Conservation (phyloP, 768 basidiomycete species). For the Inosperma sp. region DNA sequence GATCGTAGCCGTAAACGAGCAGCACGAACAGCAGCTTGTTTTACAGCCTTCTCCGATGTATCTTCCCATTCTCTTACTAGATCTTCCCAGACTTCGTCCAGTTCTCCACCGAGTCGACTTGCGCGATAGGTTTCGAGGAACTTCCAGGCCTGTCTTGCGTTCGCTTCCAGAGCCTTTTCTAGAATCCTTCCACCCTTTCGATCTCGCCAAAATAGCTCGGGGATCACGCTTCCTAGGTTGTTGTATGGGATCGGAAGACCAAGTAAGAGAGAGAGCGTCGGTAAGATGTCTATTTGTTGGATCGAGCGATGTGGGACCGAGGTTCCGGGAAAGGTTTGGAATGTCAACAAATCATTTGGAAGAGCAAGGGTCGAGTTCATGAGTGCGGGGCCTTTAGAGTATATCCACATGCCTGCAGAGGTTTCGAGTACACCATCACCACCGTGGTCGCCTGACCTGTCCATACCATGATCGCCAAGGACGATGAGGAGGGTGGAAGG, state of each 20-base stretch:
- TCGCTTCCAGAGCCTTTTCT: slow-evolving; percentile 59
- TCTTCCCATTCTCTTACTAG: slow-evolving; percentile 16
- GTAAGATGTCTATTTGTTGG: slow-evolving; percentile 92
- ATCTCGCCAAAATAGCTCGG: slow-evolving; percentile 78
- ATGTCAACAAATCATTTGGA: slow-evolving; percentile 50
- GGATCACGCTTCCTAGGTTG: slow-evolving; percentile 87
- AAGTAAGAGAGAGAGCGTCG: slow-evolving; percentile 81
- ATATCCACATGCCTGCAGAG: slow-evolving; percentile 85
- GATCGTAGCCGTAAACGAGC: slow-evolving; percentile 26
- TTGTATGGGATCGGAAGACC: slow-evolving; percentile 95
- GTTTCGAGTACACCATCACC: slow-evolving; percentile 87
- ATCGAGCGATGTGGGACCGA: slow-evolving; percentile 53
- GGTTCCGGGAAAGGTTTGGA: slow-evolving; percentile 57
- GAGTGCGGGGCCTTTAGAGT: slow-evolving; percentile 68
- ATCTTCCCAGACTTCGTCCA: slow-evolving; percentile 56
- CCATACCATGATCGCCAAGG: slow-evolving; percentile 98
- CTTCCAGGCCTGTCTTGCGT: slow-evolving; percentile 66
- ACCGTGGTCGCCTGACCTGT: slow-evolving; percentile 89
- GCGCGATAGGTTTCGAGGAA: slow-evolving; percentile 77
- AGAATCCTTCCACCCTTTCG: slow-evolving; percentile 38
- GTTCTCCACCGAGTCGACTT: slow-evolving; percentile 65
- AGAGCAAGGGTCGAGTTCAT: slow-evolving; percentile 32
- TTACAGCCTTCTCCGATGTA: too few relatives aligned
- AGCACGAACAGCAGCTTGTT: too few relatives aligned
- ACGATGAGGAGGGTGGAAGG: slow-evolving; percentile 89